Conservation (phyloP, 352 stramenopile genomes). For the Phytophthora constricta region DNA sequence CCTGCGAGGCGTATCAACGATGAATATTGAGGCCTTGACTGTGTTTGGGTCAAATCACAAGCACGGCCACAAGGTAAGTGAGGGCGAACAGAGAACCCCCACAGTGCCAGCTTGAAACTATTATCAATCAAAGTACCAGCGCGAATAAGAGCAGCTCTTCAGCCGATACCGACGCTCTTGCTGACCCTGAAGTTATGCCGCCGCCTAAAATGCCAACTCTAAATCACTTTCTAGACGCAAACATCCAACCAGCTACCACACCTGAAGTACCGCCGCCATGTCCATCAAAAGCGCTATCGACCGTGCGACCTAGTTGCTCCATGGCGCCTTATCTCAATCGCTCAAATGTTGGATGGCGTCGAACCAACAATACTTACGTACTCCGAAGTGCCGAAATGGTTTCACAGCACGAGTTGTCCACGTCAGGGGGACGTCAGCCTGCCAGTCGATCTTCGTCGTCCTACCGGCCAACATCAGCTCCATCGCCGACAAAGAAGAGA, state of each 20-base stretch:
- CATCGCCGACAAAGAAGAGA: conserved; percentile 29
- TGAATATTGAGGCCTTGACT: conserved; percentile 79
- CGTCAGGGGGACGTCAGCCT: conserved; percentile 3
- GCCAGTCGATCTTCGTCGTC: conserved; percentile 11
- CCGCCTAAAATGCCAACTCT: conserved; percentile 1
- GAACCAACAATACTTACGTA: conserved; percentile 10
- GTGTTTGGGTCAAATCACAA: conserved; percentile 67
- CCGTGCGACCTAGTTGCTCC: conserved; percentile 6
- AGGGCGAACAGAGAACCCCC: conserved; percentile 4
- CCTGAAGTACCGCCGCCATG: not conserved
- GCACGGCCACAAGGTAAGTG: conserved; percentile 12
- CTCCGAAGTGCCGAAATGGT: conserved; percentile 55
- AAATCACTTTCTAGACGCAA: conserved; percentile 4
- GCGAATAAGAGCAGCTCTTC: not conserved
- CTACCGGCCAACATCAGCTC: conserved; percentile 23
- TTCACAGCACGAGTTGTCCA: conserved; percentile 34
- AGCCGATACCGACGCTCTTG: not conserved
- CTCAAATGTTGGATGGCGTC: not conserved
- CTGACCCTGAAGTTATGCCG: not conserved
- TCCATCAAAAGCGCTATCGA: not conserved
- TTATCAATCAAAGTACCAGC: not conserved
- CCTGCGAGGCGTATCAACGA: conserved; percentile 69
- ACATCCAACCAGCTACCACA: not conserved
- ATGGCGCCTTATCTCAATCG: conserved; percentile 16
- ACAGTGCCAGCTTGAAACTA: conserved; percentile 5